phyloP scores from a whole-genome alignment of 768 basidiomycete genomes.

The Pleurotus eryngii region DNA sequence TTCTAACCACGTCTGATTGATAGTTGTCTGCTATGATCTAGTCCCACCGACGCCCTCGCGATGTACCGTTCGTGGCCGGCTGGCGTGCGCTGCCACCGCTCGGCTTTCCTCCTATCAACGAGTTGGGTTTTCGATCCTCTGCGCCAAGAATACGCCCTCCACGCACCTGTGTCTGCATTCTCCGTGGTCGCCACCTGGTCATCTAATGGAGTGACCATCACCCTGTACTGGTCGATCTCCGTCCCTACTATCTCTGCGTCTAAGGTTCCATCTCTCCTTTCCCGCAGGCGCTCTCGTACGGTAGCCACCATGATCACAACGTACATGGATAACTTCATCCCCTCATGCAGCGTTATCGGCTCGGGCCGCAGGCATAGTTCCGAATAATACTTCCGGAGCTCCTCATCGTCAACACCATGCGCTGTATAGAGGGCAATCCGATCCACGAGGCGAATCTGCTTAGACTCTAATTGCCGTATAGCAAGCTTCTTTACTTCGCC shows the following conservation, averaged over 20 bases:
- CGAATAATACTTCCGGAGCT: slow-evolving; percentile 55
- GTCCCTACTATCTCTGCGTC: slow-evolving; percentile 16
- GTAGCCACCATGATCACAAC: slow-evolving; percentile 44
- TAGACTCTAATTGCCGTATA: slow-evolving; percentile 47
- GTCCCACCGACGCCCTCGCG: no score
- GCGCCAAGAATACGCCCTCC: no score
- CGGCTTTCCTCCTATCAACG: no score
- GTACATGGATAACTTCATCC: slow-evolving; percentile 48
- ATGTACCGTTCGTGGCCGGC: no score
- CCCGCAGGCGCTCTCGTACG: slow-evolving; percentile 47
- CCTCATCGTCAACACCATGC: slow-evolving; percentile 39
- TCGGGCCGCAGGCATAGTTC: slow-evolving; percentile 48
- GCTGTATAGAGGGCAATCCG: slow-evolving; percentile 44
- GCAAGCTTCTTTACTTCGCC: slow-evolving; percentile 46
- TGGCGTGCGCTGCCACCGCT: no score
- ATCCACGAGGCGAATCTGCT: slow-evolving; percentile 40
- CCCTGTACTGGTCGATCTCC: slow-evolving; percentile 9
- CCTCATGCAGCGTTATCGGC: slow-evolving; percentile 54
- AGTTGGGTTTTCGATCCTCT: no score
- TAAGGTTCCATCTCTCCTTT: slow-evolving; percentile 17
- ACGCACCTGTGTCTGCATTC: no score
- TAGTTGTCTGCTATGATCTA: no score
- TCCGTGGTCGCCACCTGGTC: no score
- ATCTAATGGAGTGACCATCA: no score
- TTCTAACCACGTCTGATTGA: no score